phyloP scores from a whole-genome alignment of 2,329 filamentous ascomycete species.

The Furcasterigmium sp. region DNA sequence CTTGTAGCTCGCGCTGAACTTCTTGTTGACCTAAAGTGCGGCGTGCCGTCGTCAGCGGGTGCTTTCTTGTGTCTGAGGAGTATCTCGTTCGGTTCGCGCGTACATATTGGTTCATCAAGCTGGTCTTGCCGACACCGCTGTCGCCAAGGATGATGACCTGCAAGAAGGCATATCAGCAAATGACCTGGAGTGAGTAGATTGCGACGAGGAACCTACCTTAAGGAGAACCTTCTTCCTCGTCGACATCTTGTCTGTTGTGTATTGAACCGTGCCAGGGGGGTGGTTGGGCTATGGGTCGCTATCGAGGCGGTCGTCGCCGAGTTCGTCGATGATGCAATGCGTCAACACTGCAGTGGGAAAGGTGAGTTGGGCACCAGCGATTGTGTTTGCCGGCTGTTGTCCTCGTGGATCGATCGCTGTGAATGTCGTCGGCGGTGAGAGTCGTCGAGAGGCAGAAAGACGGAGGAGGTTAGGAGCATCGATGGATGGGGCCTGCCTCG shows the following conservation, averaged over 20 bases:
- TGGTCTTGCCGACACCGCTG: conserved; percentile 98
- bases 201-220: conserved; percentile 55
- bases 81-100: conserved; percentile 24
- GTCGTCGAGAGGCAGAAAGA: conserved; percentile 6
- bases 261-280: background rate
- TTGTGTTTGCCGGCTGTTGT: background rate
- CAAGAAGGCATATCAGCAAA: conserved; percentile 4
- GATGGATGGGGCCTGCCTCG: conserved; percentile 9
- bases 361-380: conserved; percentile 2
- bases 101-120: conserved; percentile 99
- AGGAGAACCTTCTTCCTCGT: conserved; percentile 86
- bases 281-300: background rate
- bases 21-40: conserved; percentile 91
- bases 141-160: conserved; percentile 99
- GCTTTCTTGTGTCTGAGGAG: background rate
- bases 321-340: conserved; percentile 3
- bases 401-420: background rate
- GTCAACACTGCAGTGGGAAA: background rate
- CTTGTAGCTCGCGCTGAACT: conserved; percentile 99
- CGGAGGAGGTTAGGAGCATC: conserved; percentile 9
- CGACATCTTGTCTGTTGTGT: conserved; percentile 55
- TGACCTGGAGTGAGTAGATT: background rate
- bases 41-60: background rate
- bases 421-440: background rate
- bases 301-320: conserved; percentile 2